A percentile compares a stretch with the other conserved stretches of the same genome.
phyloP scores from a whole-genome alignment of 768 basidiomycete species.

The Russula sp. region DNA sequence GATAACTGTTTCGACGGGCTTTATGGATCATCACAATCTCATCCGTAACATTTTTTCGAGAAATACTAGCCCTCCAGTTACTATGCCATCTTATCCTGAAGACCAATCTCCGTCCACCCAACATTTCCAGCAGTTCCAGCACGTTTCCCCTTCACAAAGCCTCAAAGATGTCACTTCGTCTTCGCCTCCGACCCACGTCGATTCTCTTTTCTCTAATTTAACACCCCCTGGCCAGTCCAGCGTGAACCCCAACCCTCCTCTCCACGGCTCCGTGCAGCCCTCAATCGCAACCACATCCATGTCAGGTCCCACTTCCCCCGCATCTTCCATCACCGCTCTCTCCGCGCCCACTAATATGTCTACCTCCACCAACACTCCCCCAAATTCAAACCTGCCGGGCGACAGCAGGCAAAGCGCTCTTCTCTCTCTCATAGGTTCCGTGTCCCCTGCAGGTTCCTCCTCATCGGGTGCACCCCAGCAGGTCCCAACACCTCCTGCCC shows the following conservation, averaged over 20 bases:
- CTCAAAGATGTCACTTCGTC: constrained; percentile 37
- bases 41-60: constrained; percentile 25
- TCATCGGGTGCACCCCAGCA: constrained; percentile 45
- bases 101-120: constrained; percentile 21
- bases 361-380: constrained; percentile 34
- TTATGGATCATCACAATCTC: constrained; percentile 23
- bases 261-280: constrained; percentile 25
- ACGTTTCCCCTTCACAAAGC: constrained; percentile 31
- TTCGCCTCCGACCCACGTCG: constrained; percentile 54
- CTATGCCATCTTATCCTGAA: constrained; percentile 20
- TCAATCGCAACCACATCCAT: constrained; percentile 29
- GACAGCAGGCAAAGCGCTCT: constrained; percentile 69
- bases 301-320: constrained; percentile 41
- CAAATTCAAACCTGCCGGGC: constrained; percentile 21
- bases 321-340: constrained; percentile 38
- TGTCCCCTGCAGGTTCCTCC: constrained; percentile 35
- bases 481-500: constrained; percentile 64
- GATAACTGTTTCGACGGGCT: constrained; percentile 6
- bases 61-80: constrained; percentile 20
- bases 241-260: constrained; percentile 31
- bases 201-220: constrained; percentile 60
- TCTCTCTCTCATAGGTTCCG: constrained; percentile 58
- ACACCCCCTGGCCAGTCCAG: constrained; percentile 36
- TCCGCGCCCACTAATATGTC: constrained; percentile 38
- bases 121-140: constrained; percentile 27